Evolutionary conservation across 768 basidiomycete genomes (phyloP), one percentile per base, ranked within the genome.

Genomic region (Leccinum subtestaceum): DNA sequence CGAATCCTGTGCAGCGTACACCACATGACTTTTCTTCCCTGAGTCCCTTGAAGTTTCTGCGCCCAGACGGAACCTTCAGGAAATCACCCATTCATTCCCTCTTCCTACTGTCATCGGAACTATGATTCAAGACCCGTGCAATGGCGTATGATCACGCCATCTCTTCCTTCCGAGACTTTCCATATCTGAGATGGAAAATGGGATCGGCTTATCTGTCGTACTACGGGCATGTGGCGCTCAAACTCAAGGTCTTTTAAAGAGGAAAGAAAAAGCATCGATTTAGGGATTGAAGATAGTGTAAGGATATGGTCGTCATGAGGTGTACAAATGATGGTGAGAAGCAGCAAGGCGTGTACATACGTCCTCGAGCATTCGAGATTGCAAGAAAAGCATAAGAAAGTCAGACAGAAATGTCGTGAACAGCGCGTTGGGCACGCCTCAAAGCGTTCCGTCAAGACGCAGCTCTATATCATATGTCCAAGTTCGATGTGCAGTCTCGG

Each of bases 291-390:
- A 64, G 51, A 58, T 71, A 69, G 50, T 63, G 62, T 70, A 71
- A 45, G 67, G 70, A 70, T 70, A 71, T 70, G 63, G 58, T 70
- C 67, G 58, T 66, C 47, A 60, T 53, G 51, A 67, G 32, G 65
- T 62, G 65, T 53, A 50, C 45, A 45, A 57, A 49, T n/a, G 59
- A 50, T 23, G 57, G 59, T 60, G 63, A 46, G 60, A 56, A 48
- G 38, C 52, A 47, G n/a, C 19, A 43, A 54, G 27, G 40, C 43
- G 12, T 48, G 51, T 43, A 38, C n/a, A 53, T 12, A 48, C 23
- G 51, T 57, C 55, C 52, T 60, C 49, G 53, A 52, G 31, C 57
- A 60, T 60, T 54, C 47, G 55, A 52, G 47, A 27, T 40, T 47
- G 53, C 43, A 32, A 21, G 45, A 32, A 31, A 55, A 47, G 40